Percentiles rank a stretch among this genome's conserved stretches.
phyloP scores from a whole-genome alignment of 257 asterid species.

The Echium plantagineum region DNA sequence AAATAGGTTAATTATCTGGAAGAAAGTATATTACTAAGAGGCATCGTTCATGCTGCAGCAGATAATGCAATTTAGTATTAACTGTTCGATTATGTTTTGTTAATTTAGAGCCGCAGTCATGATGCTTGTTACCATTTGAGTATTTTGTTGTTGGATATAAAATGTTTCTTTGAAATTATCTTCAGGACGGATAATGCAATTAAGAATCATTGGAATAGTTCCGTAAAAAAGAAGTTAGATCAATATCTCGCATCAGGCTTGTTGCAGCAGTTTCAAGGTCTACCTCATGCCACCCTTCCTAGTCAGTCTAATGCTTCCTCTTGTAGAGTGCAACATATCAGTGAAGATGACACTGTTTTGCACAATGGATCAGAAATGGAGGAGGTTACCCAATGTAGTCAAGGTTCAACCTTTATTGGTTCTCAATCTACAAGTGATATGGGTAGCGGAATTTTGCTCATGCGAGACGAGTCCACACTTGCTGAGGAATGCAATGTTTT shows the following conservation, averaged over 20 bases:
- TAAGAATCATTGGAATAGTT: slow-evolving; percentile 91
- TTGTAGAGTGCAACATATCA: slow-evolving; percentile 56
- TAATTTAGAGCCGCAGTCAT: neutral
- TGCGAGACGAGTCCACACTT: slow-evolving; percentile 25
- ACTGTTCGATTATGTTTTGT: too few species aligned
- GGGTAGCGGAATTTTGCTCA: slow-evolving; percentile 26
- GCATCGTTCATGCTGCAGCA: neutral
- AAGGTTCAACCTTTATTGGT: slow-evolving; percentile 42
- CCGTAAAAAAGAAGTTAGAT: slow-evolving; percentile 87
- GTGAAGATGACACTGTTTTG: slow-evolving; percentile 49
- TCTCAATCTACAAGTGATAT: slow-evolving; percentile 41
- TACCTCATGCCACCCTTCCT: slow-evolving; percentile 33
- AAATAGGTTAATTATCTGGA: neutral
- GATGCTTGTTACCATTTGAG: neutral
- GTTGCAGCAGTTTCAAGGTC: slow-evolving; percentile 66
- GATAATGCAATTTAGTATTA: neutral
- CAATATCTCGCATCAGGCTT: slow-evolving; percentile 79
- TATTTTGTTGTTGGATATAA: neutral
- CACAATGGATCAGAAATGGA: slow-evolving; percentile 50
- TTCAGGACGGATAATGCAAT: slow-evolving; percentile 91
- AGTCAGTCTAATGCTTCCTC: slow-evolving; percentile 45
- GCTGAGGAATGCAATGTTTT: slow-evolving; percentile 27
- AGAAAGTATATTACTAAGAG: neutral
- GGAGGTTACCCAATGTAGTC: slow-evolving; percentile 89
- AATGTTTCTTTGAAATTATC: slow-evolving; percentile 11